Evolutionary conservation across 306 rosid genomes (phyloP), one percentile per base, ranked within the genome.

Genomic region (Quercus aquifolioides): DNA sequence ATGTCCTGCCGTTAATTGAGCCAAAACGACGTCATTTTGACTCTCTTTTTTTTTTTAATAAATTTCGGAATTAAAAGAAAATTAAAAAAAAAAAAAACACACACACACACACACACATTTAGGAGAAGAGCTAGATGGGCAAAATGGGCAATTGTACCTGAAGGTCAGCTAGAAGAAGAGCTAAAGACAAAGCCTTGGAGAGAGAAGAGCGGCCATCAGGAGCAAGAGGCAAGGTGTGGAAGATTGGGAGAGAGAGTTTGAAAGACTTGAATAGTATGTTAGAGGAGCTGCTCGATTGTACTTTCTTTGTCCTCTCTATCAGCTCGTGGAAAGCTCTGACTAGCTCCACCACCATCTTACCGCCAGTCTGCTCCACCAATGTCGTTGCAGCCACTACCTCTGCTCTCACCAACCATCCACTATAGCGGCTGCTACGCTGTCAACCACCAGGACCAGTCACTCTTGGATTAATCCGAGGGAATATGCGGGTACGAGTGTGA

Each of bases 331-430:
- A 94, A 2, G 97, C 94, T 55, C 97, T 95, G 3, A 94, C 89
- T 15, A 92, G 90, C 83, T 94, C 94, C 77, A 92, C 92, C 84
- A 94, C 97, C 93, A 89, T 89, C 86, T 86, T 90, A 3, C 95
- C 99, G 1, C 97, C 95, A 4, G 85, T 79, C 9, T 85, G 84
- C 80, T 89, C 91, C 85, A 67, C 26, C 26, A 3, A 2, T 23
- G 84, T 76, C 65, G 55, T 76, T 1, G 74, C 21, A 18, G 15
- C 52, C 13, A 2, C 51, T n/a, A 35, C 43, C 43, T 9, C 21
- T 35, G 17, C 51, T 28, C 72, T 67, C 5, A 46, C 72, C 72
- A 67, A 11, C 52, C 12, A 11, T 4, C 52, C 15, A 46, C 15
- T 46, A 46, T 4, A 1, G 52, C 0, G 4, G 3, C 4, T 12